Evolutionary conservation across 1,139 yeast genomes (phyloP), one percentile per base, ranked within the genome.

Genomic region (Maudiozyma humilis): DNA sequence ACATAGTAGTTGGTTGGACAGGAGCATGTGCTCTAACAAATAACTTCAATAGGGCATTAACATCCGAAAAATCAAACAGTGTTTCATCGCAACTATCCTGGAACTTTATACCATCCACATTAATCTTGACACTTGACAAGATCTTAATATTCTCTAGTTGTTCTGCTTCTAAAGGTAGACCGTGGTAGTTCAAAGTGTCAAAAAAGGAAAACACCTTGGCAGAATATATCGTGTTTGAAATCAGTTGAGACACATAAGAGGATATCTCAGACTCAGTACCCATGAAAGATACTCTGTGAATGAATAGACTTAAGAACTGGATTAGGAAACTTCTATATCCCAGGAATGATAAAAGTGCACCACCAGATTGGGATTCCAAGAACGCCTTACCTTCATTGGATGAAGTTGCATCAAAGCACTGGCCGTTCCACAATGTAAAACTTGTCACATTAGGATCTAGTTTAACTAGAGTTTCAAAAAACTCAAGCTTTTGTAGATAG

Each of bases 291-390:
- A 79, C 69, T 45, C 72, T 72, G 56, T 83, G 88, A 29, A 87
- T 69, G 51, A 86, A 93, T 46, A 82, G 64, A n/a, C 91, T 76
- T 44, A 86, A 64, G 53, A 79, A 78, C 51, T 82, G 85, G 30
- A 86, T 66, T 6, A 82, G 66, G 23, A 72, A 67, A 38, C 78
- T 74, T 56, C 95, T 72, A 51, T 78, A 82, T 37, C 69, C 72
- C 46, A 82, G 71, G 53, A 85, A 83, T 0, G 79, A 69, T 37
- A 78, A 67, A 44, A 86, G 68, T 0, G 94, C 71, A 30, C 76
- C 73, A 40, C 75, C 66, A n/a, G 70, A 63, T 17, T 63, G 63
- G 4, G 60, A 58, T 10, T 58, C 57, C 32, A 67, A 70, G 32
- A 67, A 65, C 1, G 45, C 36, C 44, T 71, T 53, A 38, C 73